Evolutionary conservation across 2,329 filamentous ascomycete species (phyloP), one percentile per base, ranked within the genome.

Genomic region (Mycogone perniciosa): DNA sequence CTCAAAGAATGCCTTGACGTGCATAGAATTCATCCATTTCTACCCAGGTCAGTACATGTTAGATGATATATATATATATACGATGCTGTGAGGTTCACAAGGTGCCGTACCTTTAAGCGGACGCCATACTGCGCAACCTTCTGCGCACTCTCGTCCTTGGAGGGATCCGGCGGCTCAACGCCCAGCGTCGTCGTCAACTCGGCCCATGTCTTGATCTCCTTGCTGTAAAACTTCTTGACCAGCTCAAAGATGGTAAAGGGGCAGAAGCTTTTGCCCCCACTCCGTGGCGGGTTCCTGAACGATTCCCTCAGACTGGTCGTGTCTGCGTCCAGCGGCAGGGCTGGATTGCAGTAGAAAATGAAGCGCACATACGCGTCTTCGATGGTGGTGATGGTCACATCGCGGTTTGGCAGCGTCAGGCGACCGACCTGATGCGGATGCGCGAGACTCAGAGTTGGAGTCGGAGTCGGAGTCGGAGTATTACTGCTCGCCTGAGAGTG

Each of bases 11-110:
- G 89, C 88, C 73, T 95, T 89, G 47, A 96, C 83, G 65, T 96
- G 91, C 86, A 95, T 92, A 5, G 90, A 91, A 65, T 89, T 89
- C 88, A 96, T 93, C 91, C 91, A 96, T 63, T 92, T 85, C 88
- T 88, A 60, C 7, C 10, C 5, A 7, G 44, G 27, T 39, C 11
- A 44, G 44, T 47, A 35, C 40, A 38, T 31, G 30, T 30, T n/a
- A 11, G 11, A 31, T 2, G 9, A 26, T 10, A 42, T 20, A 20
- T 20, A 20, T 20, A 39, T 29, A 48, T 27, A 31, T 35, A 27
- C 31, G 27, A 10, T 31, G 31, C 20, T 11, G 31, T 9, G 40
- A 62, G 27, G 6, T 34, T 26, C 9, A 44, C 70, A 62, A 20
- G 20, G 20, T 20, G 20, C 20, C 20, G 20, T 69, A 91, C 88